Percentiles rank a stretch among this genome's conserved stretches.
Conservation (phyloP, 2,329 filamentous ascomycete species). For the Aspergillus sp. region DNA sequence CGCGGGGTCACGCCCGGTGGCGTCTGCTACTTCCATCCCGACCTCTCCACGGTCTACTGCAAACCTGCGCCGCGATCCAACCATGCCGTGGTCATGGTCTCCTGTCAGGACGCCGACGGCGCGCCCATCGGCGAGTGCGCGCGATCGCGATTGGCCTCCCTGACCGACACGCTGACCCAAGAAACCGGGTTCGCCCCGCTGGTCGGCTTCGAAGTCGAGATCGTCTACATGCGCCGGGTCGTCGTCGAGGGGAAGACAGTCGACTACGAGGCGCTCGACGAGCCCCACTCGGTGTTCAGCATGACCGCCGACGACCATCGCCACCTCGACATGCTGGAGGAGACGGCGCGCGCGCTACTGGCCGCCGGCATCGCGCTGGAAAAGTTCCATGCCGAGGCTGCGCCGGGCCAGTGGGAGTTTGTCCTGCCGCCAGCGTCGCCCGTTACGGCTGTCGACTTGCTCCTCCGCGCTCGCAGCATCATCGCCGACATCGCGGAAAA, state of each 20-base stretch:
- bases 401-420: constrained; percentile 28
- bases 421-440: constrained; percentile 20
- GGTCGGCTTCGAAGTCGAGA: constrained; percentile 74
- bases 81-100: neutral
- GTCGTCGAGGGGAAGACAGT: constrained; percentile 19
- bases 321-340: constrained; percentile 39
- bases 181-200: constrained; percentile 27
- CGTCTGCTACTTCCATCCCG: neutral
- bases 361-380: constrained; percentile 18
- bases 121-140: constrained; percentile 3
- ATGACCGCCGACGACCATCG: constrained; percentile 56
- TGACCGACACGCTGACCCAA: neutral
- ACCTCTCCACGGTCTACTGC: constrained; percentile 1
- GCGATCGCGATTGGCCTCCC: neutral
- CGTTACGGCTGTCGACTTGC: constrained; percentile 21
- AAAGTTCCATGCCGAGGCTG: constrained; percentile 25
- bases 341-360: constrained; percentile 12
- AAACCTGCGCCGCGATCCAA: neutral
- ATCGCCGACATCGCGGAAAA: constrained; percentile 15
- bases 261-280: constrained; percentile 45
- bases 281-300: constrained; percentile 62
- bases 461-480: constrained; percentile 21
- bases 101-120: neutral
- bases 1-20: neutral
- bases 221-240: constrained; percentile 59